Base-by-base conservation (phyloP, 2,329 filamentous ascomycete species). In the Fusarium goolgardi region DNA sequence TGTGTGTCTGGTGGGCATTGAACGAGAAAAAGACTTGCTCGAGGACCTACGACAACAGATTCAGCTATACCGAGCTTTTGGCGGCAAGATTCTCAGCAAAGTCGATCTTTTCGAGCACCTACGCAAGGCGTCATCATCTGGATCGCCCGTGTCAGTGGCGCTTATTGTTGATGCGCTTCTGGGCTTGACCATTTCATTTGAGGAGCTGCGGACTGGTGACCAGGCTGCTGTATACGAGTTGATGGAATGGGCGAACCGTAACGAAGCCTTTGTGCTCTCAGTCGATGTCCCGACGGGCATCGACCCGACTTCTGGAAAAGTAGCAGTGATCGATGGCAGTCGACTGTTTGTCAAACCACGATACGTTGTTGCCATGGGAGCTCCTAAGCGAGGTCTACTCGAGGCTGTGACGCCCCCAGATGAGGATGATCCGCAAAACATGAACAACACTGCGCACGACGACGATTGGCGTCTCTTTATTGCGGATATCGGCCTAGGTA, bases 221-320 rank as follows among this genome's bases (percentile, higher is more conserved):
- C 93, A 96, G 76, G 89, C 90, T 5, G 91, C 91, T 0, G 92
- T 93, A 0, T 94, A 96, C 74, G 91, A 96, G 75, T 87, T 97
- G 75, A 96, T 97, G 74, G 91, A 94, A 66, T 98, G 94, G 94
- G 91, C 93, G 4, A 98, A 97, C 76, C 90, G 94, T 67, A 92
- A 90, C 75, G 92, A 94, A 68, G 90, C 93, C 1, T 89, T 90
- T 59, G 90, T 96, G 5, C 81, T 99, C 21, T 92, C 94, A 0
- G 88, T 99, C n/a, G 95, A 97, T 76, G 88, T 96, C 8, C 96
- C 96, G 1, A 95, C 92, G 0, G 96, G 96, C 7, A 88, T 97
- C 50, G 93, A 95, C 67, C 93, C 92, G 4, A 88, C 89, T 0
- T 90, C 89, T 39, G 93, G 93, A 73, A 86, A 86, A 75, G 84